These are phyloP conservation scores for Phlebiopsis gigantea DNA, from an alignment of 768 basidiomycete species.

Conservation along the genomic window DNA sequence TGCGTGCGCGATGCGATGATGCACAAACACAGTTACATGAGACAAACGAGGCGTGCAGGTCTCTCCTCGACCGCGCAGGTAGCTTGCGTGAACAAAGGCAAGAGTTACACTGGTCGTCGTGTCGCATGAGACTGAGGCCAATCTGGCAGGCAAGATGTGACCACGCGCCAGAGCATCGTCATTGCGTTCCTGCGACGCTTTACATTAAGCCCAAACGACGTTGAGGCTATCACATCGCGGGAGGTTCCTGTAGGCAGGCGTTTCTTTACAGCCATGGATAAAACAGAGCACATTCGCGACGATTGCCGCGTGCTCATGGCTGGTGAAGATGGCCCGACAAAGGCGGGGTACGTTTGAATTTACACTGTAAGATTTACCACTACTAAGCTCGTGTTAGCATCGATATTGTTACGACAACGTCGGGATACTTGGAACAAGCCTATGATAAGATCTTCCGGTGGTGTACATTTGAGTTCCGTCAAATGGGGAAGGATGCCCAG, in stretches of 20 bases:
- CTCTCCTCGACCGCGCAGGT: slow-evolving; percentile 78
- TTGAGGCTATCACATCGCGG: slow-evolving; percentile 68
- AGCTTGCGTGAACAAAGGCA: slow-evolving; percentile 72
- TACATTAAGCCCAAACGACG: slow-evolving; percentile 72
- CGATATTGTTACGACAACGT: slow-evolving; percentile 85
- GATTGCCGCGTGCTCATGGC: slow-evolving; percentile 87
- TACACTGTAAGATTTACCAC: not conserved
- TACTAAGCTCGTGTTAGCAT: slow-evolving; percentile 39
- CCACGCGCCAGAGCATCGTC: slow-evolving; percentile 69
- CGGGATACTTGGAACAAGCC: slow-evolving; percentile 78
- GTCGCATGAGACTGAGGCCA: not conserved
- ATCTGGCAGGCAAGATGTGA: slow-evolving; percentile 54
- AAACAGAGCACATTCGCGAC: slow-evolving; percentile 72
- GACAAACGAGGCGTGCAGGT: slow-evolving; percentile 73
- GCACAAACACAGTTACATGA: slow-evolving; percentile 72
- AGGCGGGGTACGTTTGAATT: slow-evolving; percentile 53
- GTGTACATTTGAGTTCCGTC: slow-evolving; percentile 79
- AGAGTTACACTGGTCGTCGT: slow-evolving; percentile 12
- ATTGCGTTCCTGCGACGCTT: slow-evolving; percentile 79
- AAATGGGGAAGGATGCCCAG: slow-evolving; percentile 67
- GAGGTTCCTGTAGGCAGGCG: slow-evolving; percentile 67
- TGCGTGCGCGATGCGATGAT: slow-evolving; percentile 79
- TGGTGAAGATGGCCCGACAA: slow-evolving; percentile 74
- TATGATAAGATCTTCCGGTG: slow-evolving; percentile 88
- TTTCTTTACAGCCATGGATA: slow-evolving; percentile 87